phyloP scores from a whole-genome alignment of 1,284 basidiomycete genomes.

The Sphagnurus paluster region DNA sequence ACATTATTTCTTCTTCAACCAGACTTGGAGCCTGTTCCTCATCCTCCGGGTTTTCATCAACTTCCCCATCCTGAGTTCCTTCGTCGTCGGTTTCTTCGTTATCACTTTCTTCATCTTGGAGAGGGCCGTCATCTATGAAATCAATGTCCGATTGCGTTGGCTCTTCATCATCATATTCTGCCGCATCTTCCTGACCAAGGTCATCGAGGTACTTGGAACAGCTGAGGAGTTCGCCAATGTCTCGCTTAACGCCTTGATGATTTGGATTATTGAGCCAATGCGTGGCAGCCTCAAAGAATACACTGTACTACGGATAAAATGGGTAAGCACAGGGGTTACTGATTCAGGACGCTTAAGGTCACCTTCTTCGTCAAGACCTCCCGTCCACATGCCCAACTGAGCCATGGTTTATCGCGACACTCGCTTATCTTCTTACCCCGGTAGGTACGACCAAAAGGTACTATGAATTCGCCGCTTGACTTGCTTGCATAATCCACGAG shows the following conservation, averaged over 20 bases:
- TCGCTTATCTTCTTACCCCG: slow-evolving; percentile 15
- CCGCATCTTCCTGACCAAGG: slow-evolving; percentile 1
- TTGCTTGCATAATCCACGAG: slow-evolving; percentile 6
- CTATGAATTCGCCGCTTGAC: slow-evolving; percentile 17
- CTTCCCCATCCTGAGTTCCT: too few species aligned
- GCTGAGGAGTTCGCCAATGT: slow-evolving; percentile 16
- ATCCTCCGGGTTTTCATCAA: too few species aligned
- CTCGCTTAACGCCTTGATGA: slow-evolving; percentile 12
- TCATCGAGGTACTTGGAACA: slow-evolving; percentile 16
- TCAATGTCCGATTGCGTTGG: neutral
- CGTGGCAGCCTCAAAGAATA: slow-evolving; percentile 17
- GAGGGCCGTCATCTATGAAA: neutral
- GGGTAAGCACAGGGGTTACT: neutral
- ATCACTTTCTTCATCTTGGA: neutral
- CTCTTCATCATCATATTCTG: slow-evolving; percentile 1
- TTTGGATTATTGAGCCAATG: slow-evolving; percentile 14
- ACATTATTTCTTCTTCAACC: too few species aligned
- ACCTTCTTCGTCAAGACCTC: slow-evolving; percentile 12
- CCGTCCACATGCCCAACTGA: slow-evolving; percentile 8
- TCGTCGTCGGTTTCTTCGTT: neutral
- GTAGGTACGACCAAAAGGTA: slow-evolving; percentile 21
- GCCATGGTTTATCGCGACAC: slow-evolving; percentile 20
- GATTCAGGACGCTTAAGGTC: neutral
- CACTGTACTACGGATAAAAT: slow-evolving; percentile 7
- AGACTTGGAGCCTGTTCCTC: too few species aligned